These are phyloP conservation scores for Cordyceps militaris DNA, from an alignment of 2,329 filamentous ascomycete genomes.

Conservation along the genomic window DNA sequence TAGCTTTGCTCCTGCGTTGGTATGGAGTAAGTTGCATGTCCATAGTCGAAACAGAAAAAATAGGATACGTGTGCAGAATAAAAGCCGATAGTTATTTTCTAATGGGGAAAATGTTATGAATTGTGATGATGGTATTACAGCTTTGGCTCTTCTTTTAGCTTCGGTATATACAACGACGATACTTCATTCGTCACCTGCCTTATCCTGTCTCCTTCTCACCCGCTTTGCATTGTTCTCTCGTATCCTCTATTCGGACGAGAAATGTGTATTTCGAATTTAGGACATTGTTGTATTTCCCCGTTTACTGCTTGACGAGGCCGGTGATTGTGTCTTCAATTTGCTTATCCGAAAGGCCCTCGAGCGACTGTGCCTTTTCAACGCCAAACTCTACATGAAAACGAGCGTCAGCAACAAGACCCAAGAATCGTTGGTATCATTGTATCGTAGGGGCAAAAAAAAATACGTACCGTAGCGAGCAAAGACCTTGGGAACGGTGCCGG, in stretches of 20 bases:
- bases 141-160: conserved; percentile 8
- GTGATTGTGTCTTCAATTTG: conserved; percentile 54
- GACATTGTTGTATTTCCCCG: too few relatives aligned
- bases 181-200: not conserved
- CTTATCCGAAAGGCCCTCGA: conserved; percentile 54
- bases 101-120: not conserved
- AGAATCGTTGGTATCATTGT: not conserved
- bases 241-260: not conserved
- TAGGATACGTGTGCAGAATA: not conserved
- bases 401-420: not conserved
- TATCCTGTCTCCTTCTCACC: not conserved
- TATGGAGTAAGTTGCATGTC: not conserved
- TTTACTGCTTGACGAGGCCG: conserved; percentile 40
- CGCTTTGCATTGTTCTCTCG: not conserved
- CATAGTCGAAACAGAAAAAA: not conserved
- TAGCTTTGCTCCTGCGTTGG: not conserved
- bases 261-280: not conserved
- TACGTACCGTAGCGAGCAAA: conserved; percentile 82
- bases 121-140: conserved; percentile 14
- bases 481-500: conserved; percentile 74
- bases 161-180: conserved; percentile 11
- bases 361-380: conserved; percentile 48
- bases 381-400: conserved; percentile 41
- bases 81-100: not conserved
- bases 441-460: not conserved